Conservation (phyloP, 768 basidiomycete species). For the Suillus ampliporus region DNA sequence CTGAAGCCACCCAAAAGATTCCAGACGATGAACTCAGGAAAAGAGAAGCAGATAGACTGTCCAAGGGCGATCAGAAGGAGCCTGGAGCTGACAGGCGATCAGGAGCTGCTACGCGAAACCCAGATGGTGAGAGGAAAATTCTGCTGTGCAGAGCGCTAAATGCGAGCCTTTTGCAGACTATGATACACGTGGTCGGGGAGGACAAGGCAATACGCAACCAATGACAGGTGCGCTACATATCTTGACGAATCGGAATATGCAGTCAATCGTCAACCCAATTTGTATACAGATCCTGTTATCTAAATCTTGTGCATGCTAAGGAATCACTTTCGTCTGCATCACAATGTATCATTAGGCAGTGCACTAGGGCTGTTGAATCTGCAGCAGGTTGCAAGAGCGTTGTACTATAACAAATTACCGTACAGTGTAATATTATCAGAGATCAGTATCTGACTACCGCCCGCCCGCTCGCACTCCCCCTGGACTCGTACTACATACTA, state of each 20-base stretch:
- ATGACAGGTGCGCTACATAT: not conserved
- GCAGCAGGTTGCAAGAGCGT: not conserved
- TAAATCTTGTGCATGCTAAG: not conserved
- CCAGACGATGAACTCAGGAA: constrained; percentile 28
- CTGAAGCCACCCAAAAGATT: constrained; percentile 24
- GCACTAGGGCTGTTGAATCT: not conserved
- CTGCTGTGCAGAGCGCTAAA: not conserved
- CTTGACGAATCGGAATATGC: not conserved
- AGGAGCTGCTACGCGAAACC: constrained; percentile 31
- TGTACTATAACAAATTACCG: not conserved
- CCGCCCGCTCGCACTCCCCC: not conserved
- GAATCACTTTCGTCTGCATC: not conserved
- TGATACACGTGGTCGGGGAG: constrained; percentile 20
- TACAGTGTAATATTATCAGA: not conserved
- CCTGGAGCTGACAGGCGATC: constrained; percentile 35
- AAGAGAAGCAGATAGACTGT: constrained; percentile 23
- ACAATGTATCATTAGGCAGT: not conserved
- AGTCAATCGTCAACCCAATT: not conserved
- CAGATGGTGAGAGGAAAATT: constrained; percentile 19
- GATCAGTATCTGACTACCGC: not conserved
- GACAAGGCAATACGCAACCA: constrained; percentile 7
- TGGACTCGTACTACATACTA: not conserved
- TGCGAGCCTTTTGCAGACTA: constrained; percentile 11
- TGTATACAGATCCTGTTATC: not conserved
- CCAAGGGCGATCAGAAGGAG: constrained; percentile 17